Base-by-base conservation (phyloP, 768 basidiomycete species). In the Leucogyrophana mollusca region DNA sequence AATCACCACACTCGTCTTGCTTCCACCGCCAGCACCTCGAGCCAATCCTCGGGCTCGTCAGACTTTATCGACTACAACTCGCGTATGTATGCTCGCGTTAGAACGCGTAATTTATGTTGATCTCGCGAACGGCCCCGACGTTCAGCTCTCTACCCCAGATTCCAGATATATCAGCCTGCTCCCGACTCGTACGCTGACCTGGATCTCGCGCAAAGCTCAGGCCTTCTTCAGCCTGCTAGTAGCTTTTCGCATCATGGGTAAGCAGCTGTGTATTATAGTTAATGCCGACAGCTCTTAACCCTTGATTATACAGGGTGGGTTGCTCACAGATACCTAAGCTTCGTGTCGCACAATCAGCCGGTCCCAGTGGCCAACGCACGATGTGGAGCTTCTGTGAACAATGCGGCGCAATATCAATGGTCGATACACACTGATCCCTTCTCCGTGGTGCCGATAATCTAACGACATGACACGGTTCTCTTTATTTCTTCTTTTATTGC, bases 361-460 rank as follows among this genome's bases (percentile, higher is more conserved):
- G 85, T 44, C 66, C 74, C 50, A 80, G 81, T 52, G 88, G 88
- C 50, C 79, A 78, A 61, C 63, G 65, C 47, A 83, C 87, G 14
- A 90, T 91, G 87, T 91, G 89, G 89, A 84, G 82, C 58, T 84
- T 87, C 62, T 91, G 89, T 65, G 88, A 90, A 74, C 77, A 89
- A 71, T 91, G 89, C 64, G 89, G 89, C 66, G 85, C 89, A 47
- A 90, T 91, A 65, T 87, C 87, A 52, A 90, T 90, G 83, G 85
- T 91, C 68, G 85, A 90, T 60, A 76, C 75, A 67, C 83, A 87
- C 66, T 85, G 69, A 56, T 13, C 41, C 27, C 14, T 9, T 23
- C 18, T 14, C 41, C 9, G 37, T 37, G 27, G 11, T 22, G 7
- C 38, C 22, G 36, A 25, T 24, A 27, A 5, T 21, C n/a, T n/a